Conservation (phyloP, 1,284 basidiomycete genomes). For the Sporisorium exsertum region DNA sequence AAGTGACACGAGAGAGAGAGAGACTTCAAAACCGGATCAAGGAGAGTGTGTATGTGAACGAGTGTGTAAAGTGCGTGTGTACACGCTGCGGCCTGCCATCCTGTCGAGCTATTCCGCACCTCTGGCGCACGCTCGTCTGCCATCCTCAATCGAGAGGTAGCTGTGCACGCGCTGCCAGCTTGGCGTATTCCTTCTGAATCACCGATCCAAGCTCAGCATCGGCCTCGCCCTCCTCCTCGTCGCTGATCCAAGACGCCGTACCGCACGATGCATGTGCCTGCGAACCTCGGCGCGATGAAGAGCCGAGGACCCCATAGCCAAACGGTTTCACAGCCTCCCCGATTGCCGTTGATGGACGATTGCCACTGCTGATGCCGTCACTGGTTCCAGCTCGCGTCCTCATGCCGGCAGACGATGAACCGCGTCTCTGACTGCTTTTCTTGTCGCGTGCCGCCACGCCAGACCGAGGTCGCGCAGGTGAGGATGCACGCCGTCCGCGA, state of each 20-base stretch:
- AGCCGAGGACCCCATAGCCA: slow-evolving; percentile 31
- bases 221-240: slow-evolving; percentile 20
- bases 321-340: slow-evolving; percentile 46
- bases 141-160: slow-evolving; percentile 26
- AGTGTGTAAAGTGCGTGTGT: background rate
- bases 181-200: slow-evolving; percentile 41
- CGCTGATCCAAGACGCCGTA: background rate
- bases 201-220: slow-evolving; percentile 34
- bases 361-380: slow-evolving; percentile 16
- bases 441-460: slow-evolving; percentile 3
- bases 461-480: slow-evolving; percentile 14
- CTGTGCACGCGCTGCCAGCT: slow-evolving; percentile 34
- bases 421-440: slow-evolving; percentile 1
- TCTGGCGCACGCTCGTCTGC: background rate
- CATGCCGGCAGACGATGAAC: slow-evolving; percentile 14
- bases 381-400: slow-evolving; percentile 19
- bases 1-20: background rate
- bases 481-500: slow-evolving; percentile 23
- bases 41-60: slow-evolving; percentile 3
- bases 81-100: background rate
- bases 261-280: slow-evolving; percentile 4
- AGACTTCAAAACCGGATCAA: background rate
- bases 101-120: background rate
- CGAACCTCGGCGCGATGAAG: slow-evolving; percentile 11
- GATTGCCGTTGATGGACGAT: slow-evolving; percentile 32